A percentile compares a stretch with the other conserved stretches of the same genome.
phyloP scores from a whole-genome alignment of 257 asterid species.

The Linaria vulgaris region DNA sequence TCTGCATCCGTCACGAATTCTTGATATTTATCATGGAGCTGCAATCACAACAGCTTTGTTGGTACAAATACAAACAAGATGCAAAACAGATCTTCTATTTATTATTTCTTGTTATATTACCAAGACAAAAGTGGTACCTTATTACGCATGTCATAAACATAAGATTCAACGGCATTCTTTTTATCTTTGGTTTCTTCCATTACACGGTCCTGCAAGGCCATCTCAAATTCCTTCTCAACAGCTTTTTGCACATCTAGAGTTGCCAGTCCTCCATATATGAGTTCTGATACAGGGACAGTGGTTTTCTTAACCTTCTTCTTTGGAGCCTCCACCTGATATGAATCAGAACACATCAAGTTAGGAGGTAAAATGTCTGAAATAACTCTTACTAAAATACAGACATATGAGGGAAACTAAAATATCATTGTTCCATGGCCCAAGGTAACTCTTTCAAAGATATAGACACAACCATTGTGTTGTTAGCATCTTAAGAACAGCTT shows the following conservation, averaged over 20 bases:
- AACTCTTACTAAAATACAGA: too few species aligned
- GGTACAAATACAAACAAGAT: background rate
- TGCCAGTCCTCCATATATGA: conserved; percentile 69
- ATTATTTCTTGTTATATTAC: too few species aligned
- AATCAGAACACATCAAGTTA: conserved; percentile 16
- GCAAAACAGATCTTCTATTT: too few species aligned
- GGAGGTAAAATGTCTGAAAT: background rate
- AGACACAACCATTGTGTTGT: too few species aligned
- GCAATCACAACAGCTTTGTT: conserved; percentile 26
- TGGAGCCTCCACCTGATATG: conserved; percentile 58
- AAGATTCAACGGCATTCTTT: conserved; percentile 95
- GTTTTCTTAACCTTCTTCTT: conserved; percentile 89
- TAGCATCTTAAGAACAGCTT: too few species aligned
- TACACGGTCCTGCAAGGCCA: conserved; percentile 97
- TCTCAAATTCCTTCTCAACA: conserved; percentile 89
- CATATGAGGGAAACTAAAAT: background rate
- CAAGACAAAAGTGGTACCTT: conserved; percentile 46
- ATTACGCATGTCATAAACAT: conserved; percentile 88
- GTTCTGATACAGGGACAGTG: conserved; percentile 67
- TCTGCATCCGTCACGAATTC: conserved; percentile 71
- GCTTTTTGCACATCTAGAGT: conserved; percentile 78
- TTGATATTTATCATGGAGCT: conserved; percentile 76
- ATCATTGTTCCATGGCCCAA: background rate
- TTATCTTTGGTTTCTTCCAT: conserved; percentile 99
- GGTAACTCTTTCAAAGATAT: too few species aligned